phyloP scores from a whole-genome alignment of 1,284 basidiomycete genomes.

The Phellopilus nigrolimitatus region DNA sequence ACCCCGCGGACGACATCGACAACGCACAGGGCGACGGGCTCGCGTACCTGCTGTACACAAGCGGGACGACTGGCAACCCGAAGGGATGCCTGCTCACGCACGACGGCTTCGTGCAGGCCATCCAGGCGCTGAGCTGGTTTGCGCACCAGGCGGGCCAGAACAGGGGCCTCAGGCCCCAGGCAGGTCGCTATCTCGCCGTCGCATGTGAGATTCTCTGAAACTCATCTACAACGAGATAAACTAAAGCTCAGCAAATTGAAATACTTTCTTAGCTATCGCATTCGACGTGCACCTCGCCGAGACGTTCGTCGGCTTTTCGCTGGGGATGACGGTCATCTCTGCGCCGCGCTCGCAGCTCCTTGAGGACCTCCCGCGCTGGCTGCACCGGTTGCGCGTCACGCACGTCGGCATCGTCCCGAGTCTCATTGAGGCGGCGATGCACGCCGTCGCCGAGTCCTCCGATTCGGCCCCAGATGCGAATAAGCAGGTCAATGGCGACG shows the following conservation, averaged over 20 bases:
- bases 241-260: neutral
- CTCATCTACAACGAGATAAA: too few relatives aligned
- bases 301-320: conserved; percentile 38
- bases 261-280: conserved; percentile 33
- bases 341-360: conserved; percentile 42
- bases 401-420: conserved; percentile 52
- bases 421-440: conserved; percentile 49
- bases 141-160: conserved; percentile 28
- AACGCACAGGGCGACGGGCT: conserved; percentile 32
- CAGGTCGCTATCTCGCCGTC: conserved; percentile 36
- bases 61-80: conserved; percentile 51
- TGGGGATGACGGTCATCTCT: conserved; percentile 43
- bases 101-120: conserved; percentile 39
- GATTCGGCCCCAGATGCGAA: neutral
- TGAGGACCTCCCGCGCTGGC: conserved; percentile 42
- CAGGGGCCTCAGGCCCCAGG: conserved; percentile 7
- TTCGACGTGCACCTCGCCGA: conserved; percentile 51
- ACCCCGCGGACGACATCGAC: conserved; percentile 28
- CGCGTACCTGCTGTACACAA: conserved; percentile 51
- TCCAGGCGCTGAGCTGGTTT: conserved; percentile 37
- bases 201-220: conserved; percentile 33
- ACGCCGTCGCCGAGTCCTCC: conserved; percentile 30
- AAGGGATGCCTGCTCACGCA: conserved; percentile 55
- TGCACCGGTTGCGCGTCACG: conserved; percentile 41
- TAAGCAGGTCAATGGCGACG: conserved; percentile 21